These are phyloP conservation scores for Globisporangium nunn DNA, from an alignment of 352 stramenopile genomes.

Conservation along the genomic window DNA sequence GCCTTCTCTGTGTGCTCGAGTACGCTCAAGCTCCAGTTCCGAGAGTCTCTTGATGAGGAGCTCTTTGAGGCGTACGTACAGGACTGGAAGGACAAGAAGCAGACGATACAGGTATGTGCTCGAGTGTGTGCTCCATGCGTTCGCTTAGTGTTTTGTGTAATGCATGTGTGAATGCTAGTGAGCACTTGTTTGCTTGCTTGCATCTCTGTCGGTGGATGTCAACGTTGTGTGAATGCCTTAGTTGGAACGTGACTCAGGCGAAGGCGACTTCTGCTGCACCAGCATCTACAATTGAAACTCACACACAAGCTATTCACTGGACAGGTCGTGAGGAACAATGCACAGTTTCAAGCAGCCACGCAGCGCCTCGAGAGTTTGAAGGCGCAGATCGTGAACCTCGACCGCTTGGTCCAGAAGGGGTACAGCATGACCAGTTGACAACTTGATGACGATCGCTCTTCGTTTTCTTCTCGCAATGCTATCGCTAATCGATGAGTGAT, in stretches of 20 bases:
- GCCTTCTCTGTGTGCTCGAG: constrained; percentile 46
- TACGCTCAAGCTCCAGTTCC: constrained; percentile 53
- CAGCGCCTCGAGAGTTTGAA: constrained; percentile 2
- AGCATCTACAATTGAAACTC: too few species aligned
- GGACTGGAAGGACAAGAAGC: constrained; percentile 32
- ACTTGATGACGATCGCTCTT: not conserved
- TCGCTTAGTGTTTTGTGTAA: not conserved
- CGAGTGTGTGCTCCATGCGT: too few species aligned
- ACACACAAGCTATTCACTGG: not conserved
- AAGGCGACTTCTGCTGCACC: not conserved
- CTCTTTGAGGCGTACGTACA: constrained; percentile 47
- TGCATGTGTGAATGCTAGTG: not conserved
- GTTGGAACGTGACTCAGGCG: too few species aligned
- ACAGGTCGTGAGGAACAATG: not conserved
- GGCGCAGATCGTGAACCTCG: not conserved
- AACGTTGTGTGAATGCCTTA: too few species aligned
- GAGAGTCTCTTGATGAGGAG: constrained; percentile 42
- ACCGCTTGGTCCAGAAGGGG: constrained; percentile 1
- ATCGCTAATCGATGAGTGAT: too few species aligned
- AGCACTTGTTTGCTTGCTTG: not conserved
- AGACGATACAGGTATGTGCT: constrained; percentile 20
- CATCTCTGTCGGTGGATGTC: not conserved
- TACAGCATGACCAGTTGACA: not conserved
- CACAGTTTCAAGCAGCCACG: not conserved
- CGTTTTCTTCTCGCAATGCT: too few species aligned